Evolutionary conservation across 2,329 filamentous ascomycete species (phyloP), one percentile per base, ranked within the genome.

Genomic region (Fusarium sp.): DNA sequence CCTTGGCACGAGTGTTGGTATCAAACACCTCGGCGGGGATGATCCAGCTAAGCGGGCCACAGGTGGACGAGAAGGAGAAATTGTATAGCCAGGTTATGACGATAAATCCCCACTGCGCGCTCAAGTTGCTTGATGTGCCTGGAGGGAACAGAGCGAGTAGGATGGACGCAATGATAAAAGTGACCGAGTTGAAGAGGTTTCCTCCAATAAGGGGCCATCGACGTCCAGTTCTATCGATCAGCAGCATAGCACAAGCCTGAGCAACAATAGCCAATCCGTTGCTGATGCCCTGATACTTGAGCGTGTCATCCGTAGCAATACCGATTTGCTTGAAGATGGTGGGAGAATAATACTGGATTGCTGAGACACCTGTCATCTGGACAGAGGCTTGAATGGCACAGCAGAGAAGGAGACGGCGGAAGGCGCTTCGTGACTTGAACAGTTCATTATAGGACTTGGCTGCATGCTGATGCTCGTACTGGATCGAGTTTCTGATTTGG

Each of bases 221-320:
- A 55, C 93, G 90, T 58, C 93, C 93, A n/a, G 92, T 87, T 42
- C 85, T 86, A 79, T 95, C 93, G 74, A 94, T 91, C 69, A 91
- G 83, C 57, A 92, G 78, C 77, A 94, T 92, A 77, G 46, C 92
- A 94, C 60, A 88, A 81, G 90, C 88, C 76, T 94, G 91, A 0
- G 89, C 92, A 29, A 93, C 78, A 10, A 94, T 83, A 3, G 92
- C 92, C 64, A 94, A 89, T 70, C 93, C 85, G 10, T 88, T 91
- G 75, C 91, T 93, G 79, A 94, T 94, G 60, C 91, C 92, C 78
- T 94, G 92, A 80, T 94, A 94, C 74, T 92, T 90, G 44, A 94
- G 86, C 0, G 93, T 90, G 35, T 92, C 87, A 62, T 89, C 84
- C 29, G 87, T 87, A 1, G 82, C 80, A 75, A 94, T 94, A 35